phyloP scores from a whole-genome alignment of 176 grass and related monocot species.

The Guadua angustifolia region DNA sequence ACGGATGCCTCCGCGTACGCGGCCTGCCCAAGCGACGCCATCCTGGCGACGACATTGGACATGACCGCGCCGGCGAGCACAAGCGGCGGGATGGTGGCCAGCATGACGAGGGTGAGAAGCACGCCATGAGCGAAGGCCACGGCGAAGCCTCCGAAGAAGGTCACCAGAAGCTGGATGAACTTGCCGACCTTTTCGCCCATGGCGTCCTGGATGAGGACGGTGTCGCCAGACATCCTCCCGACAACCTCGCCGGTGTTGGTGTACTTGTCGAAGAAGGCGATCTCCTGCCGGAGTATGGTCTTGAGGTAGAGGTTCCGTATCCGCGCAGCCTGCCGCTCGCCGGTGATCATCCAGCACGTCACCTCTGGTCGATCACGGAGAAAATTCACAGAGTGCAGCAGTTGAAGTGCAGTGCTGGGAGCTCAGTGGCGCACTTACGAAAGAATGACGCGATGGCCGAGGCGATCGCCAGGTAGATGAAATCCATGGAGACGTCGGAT shows the following conservation, averaged over 20 bases:
- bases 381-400: neutral
- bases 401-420: neutral
- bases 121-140: slow-evolving; percentile 68
- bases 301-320: slow-evolving; percentile 63
- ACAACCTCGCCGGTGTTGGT: slow-evolving; percentile 68
- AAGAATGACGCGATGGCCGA: slow-evolving; percentile 55
- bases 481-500: slow-evolving; percentile 52
- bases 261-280: slow-evolving; percentile 67
- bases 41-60: slow-evolving; percentile 49
- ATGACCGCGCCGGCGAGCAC: slow-evolving; percentile 56
- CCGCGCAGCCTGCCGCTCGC: slow-evolving; percentile 66
- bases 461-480: slow-evolving; percentile 56
- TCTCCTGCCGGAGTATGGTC: slow-evolving; percentile 69
- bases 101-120: slow-evolving; percentile 64
- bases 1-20: slow-evolving; percentile 60
- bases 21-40: slow-evolving; percentile 59
- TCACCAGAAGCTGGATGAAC: slow-evolving; percentile 58
- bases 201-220: slow-evolving; percentile 83
- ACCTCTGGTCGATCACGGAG: slow-evolving; percentile 55
- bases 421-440: slow-evolving; percentile 45
- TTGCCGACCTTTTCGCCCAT: slow-evolving; percentile 85
- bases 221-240: slow-evolving; percentile 73
- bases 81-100: slow-evolving; percentile 61
- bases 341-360: slow-evolving; percentile 75
- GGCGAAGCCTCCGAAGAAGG: slow-evolving; percentile 61